Base-by-base conservation (phyloP, 1,284 basidiomycete species). In the Mycosarcoma mackinlayi region DNA sequence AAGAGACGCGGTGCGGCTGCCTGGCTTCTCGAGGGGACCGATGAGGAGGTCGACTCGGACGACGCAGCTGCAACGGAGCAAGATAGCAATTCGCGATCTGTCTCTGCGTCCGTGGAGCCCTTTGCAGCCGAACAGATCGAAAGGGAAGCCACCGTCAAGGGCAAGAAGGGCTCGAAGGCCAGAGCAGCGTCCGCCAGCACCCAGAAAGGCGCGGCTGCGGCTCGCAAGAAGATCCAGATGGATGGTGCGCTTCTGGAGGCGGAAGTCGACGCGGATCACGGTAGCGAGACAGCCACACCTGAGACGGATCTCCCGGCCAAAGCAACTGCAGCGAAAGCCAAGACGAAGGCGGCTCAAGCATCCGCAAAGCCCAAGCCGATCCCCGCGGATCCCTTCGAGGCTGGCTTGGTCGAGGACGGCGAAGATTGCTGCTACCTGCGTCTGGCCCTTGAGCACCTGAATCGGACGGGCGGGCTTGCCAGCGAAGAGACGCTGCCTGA, bases 361-460 rank as follows among this genome's bases (percentile, higher is more conserved):
- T 18, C 60, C 19, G 47, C 41, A 14, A 65, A 56, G 42, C 39
- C 33, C 1, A 58, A 57, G 37, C 58, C 58, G 10, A 64, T 57
- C 18, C 69, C 69, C 3, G 27, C 86, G 13, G 88, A 92, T 82
- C 88, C 87, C 0, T 85, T 88, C 45, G 84, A 85, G 13, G 73
- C 79, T 3, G 86, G 85, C 8, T 76, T 94, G 7, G 91, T 91
- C 55, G 87, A 89, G 35, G 93, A 97, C 82, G 94, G 94, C 71
- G 95, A 98, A 82, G 95, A 98, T 78, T 83, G 92, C 27, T 96
- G 91, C 84, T 95, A 89, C 83, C 86, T 91, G 48, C 89, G 89
- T 64, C 86, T 94, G 45, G 90, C 88, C 0, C 81, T 88, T 10
- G 84, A 86, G 52, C 84, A 84, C 19, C 64, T 83, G 6, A 63